Base-by-base conservation (phyloP, 2,329 filamentous ascomycete species). In the Tolypocladium tropicale region DNA sequence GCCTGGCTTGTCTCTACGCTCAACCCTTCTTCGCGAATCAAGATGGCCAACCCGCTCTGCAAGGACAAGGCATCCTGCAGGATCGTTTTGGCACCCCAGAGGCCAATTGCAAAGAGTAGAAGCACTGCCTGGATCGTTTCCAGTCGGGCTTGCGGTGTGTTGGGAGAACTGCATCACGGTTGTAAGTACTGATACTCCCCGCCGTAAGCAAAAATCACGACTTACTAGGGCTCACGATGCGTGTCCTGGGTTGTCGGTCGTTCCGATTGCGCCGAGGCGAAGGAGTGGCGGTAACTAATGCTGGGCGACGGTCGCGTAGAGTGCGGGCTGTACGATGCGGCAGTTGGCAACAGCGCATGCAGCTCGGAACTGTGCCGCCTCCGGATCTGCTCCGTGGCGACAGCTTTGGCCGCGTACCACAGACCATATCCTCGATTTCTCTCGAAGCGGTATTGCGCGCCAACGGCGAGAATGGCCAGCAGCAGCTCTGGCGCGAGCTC, bases 401-500 rank as follows among this genome's bases (percentile, higher is more conserved):
- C 76, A 4, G 80, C 74, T 64, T 80, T 83, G 9, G 80, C 78
- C 0, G 81, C 81, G 64, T 83, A 84, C 81, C 81, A 85, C 6
- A 85, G 67, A 2, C 78, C 79, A 63, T 84, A 80, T 2, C 79
- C 79, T 46, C 81, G 73, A 51, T 82, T 78, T 55, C 74, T 79
- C 61, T 85, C 82, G 54, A 84, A 84, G 1, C 81, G 78, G 62
- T 86, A 87, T 61, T 85, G 83, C 0, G 84, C 84, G 14, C 84
- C 84, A 2, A 89, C 80, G 0, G 86, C 84, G 25, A 86, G 74
- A 18, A 89, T 79, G 0, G 85, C 85, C 32, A 90, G 71, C 6
- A 88, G 72, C 4, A 90, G 72, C 66, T 89, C 87, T 0, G 85
- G 80, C 0, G 84, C 81, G n/a, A 83, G 77, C n/a, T 83, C 80